phyloP scores from a whole-genome alignment of 441 rosid genomes.

The Euphorbia celastroides region DNA sequence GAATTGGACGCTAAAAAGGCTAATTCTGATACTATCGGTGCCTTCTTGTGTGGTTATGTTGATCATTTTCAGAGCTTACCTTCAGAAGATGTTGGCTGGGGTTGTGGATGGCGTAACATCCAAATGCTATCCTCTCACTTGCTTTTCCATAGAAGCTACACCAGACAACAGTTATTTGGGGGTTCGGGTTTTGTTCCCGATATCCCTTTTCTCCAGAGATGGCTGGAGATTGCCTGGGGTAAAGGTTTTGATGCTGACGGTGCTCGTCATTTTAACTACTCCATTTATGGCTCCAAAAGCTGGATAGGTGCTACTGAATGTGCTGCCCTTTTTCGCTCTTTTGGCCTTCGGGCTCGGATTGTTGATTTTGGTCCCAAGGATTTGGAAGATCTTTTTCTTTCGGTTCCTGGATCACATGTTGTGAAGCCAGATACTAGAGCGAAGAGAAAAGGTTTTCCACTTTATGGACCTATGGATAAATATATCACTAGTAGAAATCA shows the following conservation, averaged over 20 bases:
- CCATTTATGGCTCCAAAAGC: slow-evolving; percentile 41
- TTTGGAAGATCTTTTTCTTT: slow-evolving; percentile 40
- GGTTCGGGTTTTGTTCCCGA: slow-evolving; percentile 74
- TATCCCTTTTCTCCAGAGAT: slow-evolving; percentile 57
- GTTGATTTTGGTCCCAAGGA: slow-evolving; percentile 75
- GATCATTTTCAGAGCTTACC: slow-evolving; percentile 59
- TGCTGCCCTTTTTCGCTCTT: slow-evolving; percentile 70
- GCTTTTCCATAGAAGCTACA: slow-evolving; percentile 45
- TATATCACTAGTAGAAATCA: slow-evolving; percentile 25
- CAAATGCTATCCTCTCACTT: slow-evolving; percentile 76
- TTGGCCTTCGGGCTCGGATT: slow-evolving; percentile 63
- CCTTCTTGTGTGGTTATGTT: slow-evolving; percentile 45
- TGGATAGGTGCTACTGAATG: slow-evolving; percentile 82
- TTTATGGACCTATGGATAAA: slow-evolving; percentile 73
- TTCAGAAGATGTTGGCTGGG: slow-evolving; percentile 70
- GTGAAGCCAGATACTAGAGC: slow-evolving; percentile 10
- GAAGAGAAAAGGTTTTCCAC: slow-evolving; percentile 33
- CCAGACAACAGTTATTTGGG: slow-evolving; percentile 45
- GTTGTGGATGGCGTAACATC: slow-evolving; percentile 84
- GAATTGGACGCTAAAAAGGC: slow-evolving; percentile 36
- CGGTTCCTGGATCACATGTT: slow-evolving; percentile 56
- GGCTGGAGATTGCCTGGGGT: slow-evolving; percentile 82
- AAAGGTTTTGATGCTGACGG: slow-evolving; percentile 66
- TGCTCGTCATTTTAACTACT: slow-evolving; percentile 47
- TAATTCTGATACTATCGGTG: slow-evolving; percentile 19